Evolutionary conservation across 73 alveolate species (phyloP).

Genomic region (Paramecium pentaurelia): DNA sequence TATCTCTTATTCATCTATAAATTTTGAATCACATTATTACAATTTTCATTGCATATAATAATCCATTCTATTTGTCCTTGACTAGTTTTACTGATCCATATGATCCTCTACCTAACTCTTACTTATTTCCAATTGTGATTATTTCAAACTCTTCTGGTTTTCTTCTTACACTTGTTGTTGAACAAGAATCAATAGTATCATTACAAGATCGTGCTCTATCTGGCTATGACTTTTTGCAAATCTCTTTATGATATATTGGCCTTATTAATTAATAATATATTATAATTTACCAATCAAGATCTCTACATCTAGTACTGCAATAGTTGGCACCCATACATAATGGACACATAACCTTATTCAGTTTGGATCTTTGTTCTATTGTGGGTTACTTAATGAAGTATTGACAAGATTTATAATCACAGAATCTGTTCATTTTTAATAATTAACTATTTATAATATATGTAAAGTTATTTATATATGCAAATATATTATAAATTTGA

Average conservation of each 20-base stretch:
- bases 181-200: constrained; percentile 8
- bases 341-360: constrained; percentile 3
- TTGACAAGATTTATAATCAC: constrained; percentile 31
- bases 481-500: not conserved
- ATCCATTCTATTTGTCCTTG: constrained; percentile 26
- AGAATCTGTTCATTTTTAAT: not conserved
- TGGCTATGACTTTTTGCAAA: not conserved
- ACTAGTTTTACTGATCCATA: constrained; percentile 56
- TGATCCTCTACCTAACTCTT: constrained; percentile 56
- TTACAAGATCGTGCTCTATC: constrained; percentile 41
- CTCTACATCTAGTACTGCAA: constrained; percentile 33
- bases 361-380: not conserved
- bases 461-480: not conserved
- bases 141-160: constrained; percentile 40
- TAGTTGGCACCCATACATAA: constrained; percentile 27
- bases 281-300: not conserved
- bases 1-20: constrained; percentile 50
- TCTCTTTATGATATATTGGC: not conserved
- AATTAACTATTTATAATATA: not conserved
- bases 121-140: not conserved
- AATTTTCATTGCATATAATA: constrained; percentile 50
- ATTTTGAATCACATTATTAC: not conserved
- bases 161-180: constrained; percentile 1
- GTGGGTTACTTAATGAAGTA: not conserved
- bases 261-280: not conserved